phyloP scores from a whole-genome alignment of 306 rosid species.

The Trichosanthes cucumerina region DNA sequence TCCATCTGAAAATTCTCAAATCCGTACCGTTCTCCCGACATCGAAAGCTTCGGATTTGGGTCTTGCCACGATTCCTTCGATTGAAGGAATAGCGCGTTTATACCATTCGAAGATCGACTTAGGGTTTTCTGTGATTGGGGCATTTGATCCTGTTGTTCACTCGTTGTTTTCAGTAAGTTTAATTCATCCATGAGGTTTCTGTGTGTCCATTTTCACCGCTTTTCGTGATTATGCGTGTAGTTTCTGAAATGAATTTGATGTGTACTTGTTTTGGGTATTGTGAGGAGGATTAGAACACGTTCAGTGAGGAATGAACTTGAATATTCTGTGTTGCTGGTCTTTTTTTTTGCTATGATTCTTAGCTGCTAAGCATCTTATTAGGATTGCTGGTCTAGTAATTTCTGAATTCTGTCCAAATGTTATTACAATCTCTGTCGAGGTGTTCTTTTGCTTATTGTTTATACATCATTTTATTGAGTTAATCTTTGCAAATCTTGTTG shows the following conservation, averaged over 20 bases:
- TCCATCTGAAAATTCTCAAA: slow-evolving; percentile 1
- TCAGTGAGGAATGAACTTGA: not conserved
- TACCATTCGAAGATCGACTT: slow-evolving; percentile 23
- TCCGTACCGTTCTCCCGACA: slow-evolving; percentile 11
- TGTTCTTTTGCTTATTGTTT: not conserved
- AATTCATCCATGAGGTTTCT: not conserved
- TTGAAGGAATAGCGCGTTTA: not conserved
- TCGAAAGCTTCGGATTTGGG: slow-evolving; percentile 20
- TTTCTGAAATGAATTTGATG: not conserved
- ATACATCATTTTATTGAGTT: not conserved
- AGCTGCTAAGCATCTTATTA: not conserved
- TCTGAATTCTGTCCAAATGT: not conserved
- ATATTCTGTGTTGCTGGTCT: not conserved
- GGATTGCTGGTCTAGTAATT: not conserved
- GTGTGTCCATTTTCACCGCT: not conserved
- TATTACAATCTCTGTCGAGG: not conserved
- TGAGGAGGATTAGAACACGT: not conserved
- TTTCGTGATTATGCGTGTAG: slow-evolving; percentile 6
- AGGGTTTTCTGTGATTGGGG: slow-evolving; percentile 40
- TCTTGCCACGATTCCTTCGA: slow-evolving; percentile 13
- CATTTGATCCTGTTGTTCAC: slow-evolving; percentile 26
- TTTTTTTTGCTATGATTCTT: not conserved
- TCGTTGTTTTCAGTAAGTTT: slow-evolving; percentile 30
- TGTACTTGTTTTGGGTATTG: not conserved
- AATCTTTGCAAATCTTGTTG: not conserved